Percentiles rank a stretch among this genome's conserved stretches.
These are phyloP conservation scores for Dictyostelium firmibasis DNA, from an alignment of 78 protist genomes.

Conservation along the genomic window DNA sequence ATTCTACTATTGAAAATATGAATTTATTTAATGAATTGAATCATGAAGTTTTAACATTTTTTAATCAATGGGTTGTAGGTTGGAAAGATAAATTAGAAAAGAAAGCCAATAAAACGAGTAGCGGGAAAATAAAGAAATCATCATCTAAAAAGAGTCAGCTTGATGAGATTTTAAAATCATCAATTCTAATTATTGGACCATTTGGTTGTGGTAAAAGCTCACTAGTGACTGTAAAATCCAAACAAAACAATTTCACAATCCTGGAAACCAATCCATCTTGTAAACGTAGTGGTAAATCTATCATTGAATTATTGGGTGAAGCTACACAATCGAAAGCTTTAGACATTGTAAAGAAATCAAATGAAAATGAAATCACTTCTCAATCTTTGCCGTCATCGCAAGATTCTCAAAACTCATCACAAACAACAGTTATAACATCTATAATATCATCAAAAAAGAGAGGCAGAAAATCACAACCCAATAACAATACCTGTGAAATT, in stretches of 20 bases:
- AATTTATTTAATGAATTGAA: neutral
- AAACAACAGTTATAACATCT: neutral
- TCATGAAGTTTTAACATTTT: conserved; percentile 1
- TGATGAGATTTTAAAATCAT: neutral
- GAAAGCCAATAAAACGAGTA: neutral
- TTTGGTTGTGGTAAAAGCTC: conserved; percentile 57
- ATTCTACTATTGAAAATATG: neutral
- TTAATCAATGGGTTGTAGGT: conserved; percentile 14
- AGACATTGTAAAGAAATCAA: neutral
- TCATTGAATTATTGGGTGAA: conserved; percentile 40
- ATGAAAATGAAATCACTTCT: neutral
- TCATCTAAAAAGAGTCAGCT: neutral
- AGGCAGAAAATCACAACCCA: neutral
- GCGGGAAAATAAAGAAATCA: neutral
- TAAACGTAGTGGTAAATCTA: conserved; percentile 38
- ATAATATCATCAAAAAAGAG: neutral
- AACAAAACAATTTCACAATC: conserved; percentile 6
- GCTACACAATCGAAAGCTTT: conserved; percentile 62
- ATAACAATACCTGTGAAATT: neutral
- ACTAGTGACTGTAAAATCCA: neutral
- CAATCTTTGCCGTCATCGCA: neutral
- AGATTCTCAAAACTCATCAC: neutral
- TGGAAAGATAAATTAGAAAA: conserved; percentile 32
- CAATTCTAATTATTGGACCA: conserved; percentile 22
- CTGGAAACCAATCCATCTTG: conserved; percentile 34